Evolutionary conservation across 1,139 yeast genomes (phyloP), one percentile per base, ranked within the genome.

Genomic region (Pneumocystis oryctolagi): DNA sequence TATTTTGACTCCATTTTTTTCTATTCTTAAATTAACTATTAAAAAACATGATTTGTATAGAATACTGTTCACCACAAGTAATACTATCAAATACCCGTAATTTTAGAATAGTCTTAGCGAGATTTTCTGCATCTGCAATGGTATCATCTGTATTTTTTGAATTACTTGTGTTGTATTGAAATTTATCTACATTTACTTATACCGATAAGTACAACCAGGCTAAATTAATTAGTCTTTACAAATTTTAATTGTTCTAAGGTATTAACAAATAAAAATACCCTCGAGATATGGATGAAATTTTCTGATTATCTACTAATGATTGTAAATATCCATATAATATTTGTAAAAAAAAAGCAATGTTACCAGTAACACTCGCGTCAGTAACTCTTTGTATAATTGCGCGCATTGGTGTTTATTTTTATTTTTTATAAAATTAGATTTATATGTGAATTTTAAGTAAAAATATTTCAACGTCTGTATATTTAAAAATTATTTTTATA

Each of bases 331-430:
- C 6, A 47, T 25, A 20, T 20, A 47, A 9, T 47, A 25, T 25
- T 47, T 12, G 18, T 2, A 28, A 47, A 47, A 8, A 47, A 25
- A 12, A 42, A 47, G 16, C 5, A 16, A 37, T 76, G 64, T 88
- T 88, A 0, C 90, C 97, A 0, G 87, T 81, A 0, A 90, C 97
- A 0, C 95, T 84, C 0, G 96, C 97, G 62, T 79, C 79, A 68
- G 85, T 87, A 25, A 89, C 97, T 70, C 86, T 82, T 71, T 90
- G 97, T 55, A 90, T 81, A 1, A 90, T 96, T 1, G 89, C 87
- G 73, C 84, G 84, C 97, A 90, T 90, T 37, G 55, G 5, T 35
- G 59, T 14, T 20, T 59, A 14, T 20, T 47, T 47, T 25, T 28
- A 18, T 37, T 14, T 14, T 5, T 14, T 16, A 37, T 37, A 37